Evolutionary conservation across 1,139 yeast species (phyloP).

Genomic region (Taphrina communis): DNA sequence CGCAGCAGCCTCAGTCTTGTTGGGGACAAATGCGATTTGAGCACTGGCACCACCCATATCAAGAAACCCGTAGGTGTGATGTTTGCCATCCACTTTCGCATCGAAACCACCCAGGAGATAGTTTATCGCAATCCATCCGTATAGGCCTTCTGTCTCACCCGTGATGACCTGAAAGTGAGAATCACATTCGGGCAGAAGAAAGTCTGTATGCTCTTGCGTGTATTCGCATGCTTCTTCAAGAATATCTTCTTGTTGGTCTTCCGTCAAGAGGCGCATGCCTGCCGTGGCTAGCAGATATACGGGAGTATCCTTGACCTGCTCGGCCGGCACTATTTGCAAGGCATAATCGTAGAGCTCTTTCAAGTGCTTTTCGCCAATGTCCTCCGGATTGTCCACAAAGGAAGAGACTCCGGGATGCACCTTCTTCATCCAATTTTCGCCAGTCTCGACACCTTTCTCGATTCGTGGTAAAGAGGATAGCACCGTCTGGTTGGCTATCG

Average conservation of each 20-base stretch:
- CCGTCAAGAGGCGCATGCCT: slow-evolving; percentile 72
- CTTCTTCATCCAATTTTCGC: slow-evolving; percentile 54
- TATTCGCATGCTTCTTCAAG: slow-evolving; percentile 64
- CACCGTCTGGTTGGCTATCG: slow-evolving; percentile 52
- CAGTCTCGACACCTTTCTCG: slow-evolving; percentile 45
- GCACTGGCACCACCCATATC: slow-evolving; percentile 93
- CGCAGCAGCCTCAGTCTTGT: slow-evolving; percentile 60
- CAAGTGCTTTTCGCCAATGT: slow-evolving; percentile 67
- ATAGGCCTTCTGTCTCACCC: slow-evolving; percentile 80
- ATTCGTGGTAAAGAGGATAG: slow-evolving; percentile 47
- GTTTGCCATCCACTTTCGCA: slow-evolving; percentile 57
- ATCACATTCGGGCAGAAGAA: slow-evolving; percentile 61
- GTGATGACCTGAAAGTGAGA: slow-evolving; percentile 69
- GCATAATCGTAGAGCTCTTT: slow-evolving; percentile 63
- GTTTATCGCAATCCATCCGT: slow-evolving; percentile 81
- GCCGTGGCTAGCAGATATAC: slow-evolving; percentile 80
- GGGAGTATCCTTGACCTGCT: slow-evolving; percentile 75
- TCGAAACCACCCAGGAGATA: slow-evolving; percentile 68
- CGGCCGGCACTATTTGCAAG: slow-evolving; percentile 64
- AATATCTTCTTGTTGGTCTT: slow-evolving; percentile 60
- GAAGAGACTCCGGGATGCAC: slow-evolving; percentile 72
- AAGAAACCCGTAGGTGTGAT: slow-evolving; percentile 71
- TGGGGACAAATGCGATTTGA: slow-evolving; percentile 79
- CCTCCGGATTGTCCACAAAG: slow-evolving; percentile 59
- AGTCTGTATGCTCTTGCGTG: slow-evolving; percentile 60